A percentile compares a stretch with the other conserved stretches of the same genome.
Evolutionary conservation across 139 green algal genomes (phyloP).

Genomic region (Raphidocelis subcapitata): DNA sequence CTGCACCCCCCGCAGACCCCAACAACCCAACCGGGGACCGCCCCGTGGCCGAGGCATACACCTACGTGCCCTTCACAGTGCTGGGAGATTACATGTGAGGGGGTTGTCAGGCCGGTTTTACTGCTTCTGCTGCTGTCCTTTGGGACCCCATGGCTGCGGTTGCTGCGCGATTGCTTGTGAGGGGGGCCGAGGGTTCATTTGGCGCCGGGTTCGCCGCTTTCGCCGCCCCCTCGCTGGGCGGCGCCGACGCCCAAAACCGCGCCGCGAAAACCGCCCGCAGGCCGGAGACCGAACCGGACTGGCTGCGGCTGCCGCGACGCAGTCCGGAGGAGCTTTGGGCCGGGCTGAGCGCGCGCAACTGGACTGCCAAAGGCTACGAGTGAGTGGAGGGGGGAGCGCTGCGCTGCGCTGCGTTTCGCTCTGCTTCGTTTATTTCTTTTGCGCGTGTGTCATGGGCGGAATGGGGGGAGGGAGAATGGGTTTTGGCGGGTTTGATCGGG

Average conservation of each 20-base stretch:
- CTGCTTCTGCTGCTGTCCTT: not conserved
- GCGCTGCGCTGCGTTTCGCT: conserved; percentile 10
- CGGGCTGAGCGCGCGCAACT: conserved; percentile 78
- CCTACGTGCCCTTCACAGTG: conserved; percentile 46
- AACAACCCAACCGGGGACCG: not conserved
- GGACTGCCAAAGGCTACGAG: conserved; percentile 53
- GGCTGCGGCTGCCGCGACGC: conserved; percentile 61
- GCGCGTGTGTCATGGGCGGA: too few species aligned
- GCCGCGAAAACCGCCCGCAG: not conserved
- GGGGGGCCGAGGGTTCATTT: too few species aligned
- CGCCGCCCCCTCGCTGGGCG: too few species aligned
- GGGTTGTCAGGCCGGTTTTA: too few species aligned
- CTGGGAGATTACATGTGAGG: conserved; percentile 51
- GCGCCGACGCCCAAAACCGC: too few species aligned
- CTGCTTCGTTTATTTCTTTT: not conserved
- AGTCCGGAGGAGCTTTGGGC: conserved; percentile 16
- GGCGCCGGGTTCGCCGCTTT: too few species aligned
- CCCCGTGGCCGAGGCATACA: conserved; percentile 24
- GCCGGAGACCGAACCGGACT: conserved; percentile 62
- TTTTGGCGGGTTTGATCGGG: too few species aligned
- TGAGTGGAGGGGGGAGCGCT: too few species aligned
- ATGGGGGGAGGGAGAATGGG: too few species aligned
- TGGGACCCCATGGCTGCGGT: too few species aligned
- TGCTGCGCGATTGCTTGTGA: too few species aligned
- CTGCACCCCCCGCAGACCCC: too few species aligned